These are phyloP conservation scores for Talaromyces marneffei DNA, from an alignment of 2,329 filamentous ascomycete species.

Conservation along the genomic window DNA sequence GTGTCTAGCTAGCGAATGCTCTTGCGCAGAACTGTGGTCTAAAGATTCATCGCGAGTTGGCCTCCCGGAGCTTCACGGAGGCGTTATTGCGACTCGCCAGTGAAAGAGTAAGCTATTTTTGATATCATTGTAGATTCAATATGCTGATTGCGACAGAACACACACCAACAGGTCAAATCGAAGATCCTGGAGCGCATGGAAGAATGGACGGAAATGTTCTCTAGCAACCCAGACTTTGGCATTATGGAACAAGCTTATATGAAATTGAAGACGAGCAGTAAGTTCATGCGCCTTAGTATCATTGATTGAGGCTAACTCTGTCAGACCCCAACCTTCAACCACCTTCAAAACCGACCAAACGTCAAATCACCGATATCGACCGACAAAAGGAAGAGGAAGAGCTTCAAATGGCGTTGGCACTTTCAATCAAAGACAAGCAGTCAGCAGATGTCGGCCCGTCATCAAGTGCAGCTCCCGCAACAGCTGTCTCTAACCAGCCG, in stretches of 20 bases:
- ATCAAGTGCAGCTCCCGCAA: conserved; percentile 19
- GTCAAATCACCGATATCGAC: conserved; percentile 80
- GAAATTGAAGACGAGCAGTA: conserved; percentile 69
- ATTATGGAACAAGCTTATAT: conserved; percentile 96
- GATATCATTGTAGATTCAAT: not conserved
- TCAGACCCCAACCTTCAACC: conserved; percentile 82
- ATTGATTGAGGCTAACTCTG: not conserved
- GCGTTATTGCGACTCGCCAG: conserved; percentile 82
- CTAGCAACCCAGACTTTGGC: conserved; percentile 78
- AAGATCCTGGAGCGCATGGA: conserved; percentile 97
- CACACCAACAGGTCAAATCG: conserved; percentile 90
- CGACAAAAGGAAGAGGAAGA: conserved; percentile 95
- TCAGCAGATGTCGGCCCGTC: conserved; percentile 35
- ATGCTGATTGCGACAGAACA: conserved; percentile 53
- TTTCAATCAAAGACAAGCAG: conserved; percentile 78
- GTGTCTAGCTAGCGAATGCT: conserved; percentile 69
- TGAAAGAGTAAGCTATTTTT: conserved; percentile 55
- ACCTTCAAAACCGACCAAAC: conserved; percentile 90
- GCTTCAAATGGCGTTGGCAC: conserved; percentile 86
- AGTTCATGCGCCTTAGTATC: conserved; percentile 17
- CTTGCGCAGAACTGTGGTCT: conserved; percentile 87
- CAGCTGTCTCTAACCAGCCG: conserved; percentile 32
- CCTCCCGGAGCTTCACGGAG: conserved; percentile 89
- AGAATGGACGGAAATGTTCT: conserved; percentile 94
- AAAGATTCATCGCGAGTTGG: conserved; percentile 80